Evolutionary conservation across 148 eudicot genomes (phyloP), one percentile per base, ranked within the genome.

Genomic region (Chenopodium berlandieri): DNA sequence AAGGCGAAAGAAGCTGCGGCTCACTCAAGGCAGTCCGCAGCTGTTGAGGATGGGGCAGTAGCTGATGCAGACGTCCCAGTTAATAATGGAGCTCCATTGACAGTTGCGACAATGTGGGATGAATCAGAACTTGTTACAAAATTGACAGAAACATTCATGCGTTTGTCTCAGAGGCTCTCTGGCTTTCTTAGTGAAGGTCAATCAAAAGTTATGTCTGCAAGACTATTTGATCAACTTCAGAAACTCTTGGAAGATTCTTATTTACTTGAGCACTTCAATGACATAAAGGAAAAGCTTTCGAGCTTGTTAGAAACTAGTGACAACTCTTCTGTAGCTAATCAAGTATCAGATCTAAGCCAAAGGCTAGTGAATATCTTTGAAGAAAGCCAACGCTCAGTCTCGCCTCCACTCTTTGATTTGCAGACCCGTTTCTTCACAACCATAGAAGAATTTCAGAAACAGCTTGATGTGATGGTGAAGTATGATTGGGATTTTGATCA

Each of bases 401-500:
- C 99, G 11, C 98, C 99, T 82, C 97, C 79, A 82, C 62, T 96
- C 71, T 89, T 84, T 91, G 88, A 94, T 84, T 80, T 96, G 87
- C 98, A 94, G 80, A 95, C 90, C 80, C 91, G 95, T 25, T 81
- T 96, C 80, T 85, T 81, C 64, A 87, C 93, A 58, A 94, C 93
- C 7, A 78, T 96, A 63, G 98, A 92, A 70, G 98, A 96, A 86
- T 90, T 94, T 81, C 98, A 96, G 83, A 96, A 91, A 75, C 99
- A 96, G 74, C 89, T 96, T 85, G 95, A 96, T 77, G 87, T 96
- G 87, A 94, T 96, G 68, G 89, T 96, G 83, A 89, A 89, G 83
- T 94, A 92, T 89, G 95, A 94, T 84, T 96, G 99, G 99, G 99
- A 96, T 87, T 92, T 96, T 75, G 99, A 96, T 83, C 89, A 91